These are phyloP conservation scores for Strobilomyces confusus DNA, from an alignment of 768 basidiomycete genomes.

Conservation along the genomic window DNA sequence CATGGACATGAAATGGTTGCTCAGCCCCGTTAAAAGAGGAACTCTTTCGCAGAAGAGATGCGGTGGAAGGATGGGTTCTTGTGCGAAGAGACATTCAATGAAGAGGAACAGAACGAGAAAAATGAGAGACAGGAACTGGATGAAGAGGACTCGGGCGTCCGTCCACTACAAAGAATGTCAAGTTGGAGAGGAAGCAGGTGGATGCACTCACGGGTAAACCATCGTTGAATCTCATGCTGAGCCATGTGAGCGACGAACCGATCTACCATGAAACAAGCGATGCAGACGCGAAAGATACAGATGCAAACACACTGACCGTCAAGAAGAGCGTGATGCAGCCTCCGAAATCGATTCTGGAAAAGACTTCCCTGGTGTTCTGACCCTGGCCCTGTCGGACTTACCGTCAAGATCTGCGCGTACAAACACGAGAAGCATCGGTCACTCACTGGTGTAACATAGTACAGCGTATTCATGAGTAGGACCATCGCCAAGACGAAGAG, in stretches of 20 bases:
- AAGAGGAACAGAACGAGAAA: slow-evolving; percentile 53
- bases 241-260: slow-evolving; percentile 6
- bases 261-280: slow-evolving; percentile 2
- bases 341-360: slow-evolving; percentile 14
- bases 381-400: slow-evolving; percentile 25
- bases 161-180: slow-evolving; percentile 4
- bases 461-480: slow-evolving; percentile 46
- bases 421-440: not conserved
- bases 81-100: slow-evolving; percentile 56
- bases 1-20: slow-evolving; percentile 67
- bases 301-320: not conserved
- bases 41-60: slow-evolving; percentile 61
- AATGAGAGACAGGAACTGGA: slow-evolving; percentile 31
- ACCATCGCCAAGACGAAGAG: slow-evolving; percentile 50
- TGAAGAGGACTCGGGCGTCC: slow-evolving; percentile 3
- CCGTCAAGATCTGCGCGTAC: not conserved
- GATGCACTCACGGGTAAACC: slow-evolving; percentile 7
- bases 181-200: not conserved
- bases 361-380: slow-evolving; percentile 1
- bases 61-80: slow-evolving; percentile 69
- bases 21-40: slow-evolving; percentile 64
- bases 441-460: slow-evolving; percentile 63
- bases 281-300: not conserved
- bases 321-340: slow-evolving; percentile 6
- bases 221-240: slow-evolving; percentile 15